A percentile compares a stretch with the other conserved stretches of the same genome.
Conservation (phyloP, 257 asterid species). For the Cynanchum wilfordii region DNA sequence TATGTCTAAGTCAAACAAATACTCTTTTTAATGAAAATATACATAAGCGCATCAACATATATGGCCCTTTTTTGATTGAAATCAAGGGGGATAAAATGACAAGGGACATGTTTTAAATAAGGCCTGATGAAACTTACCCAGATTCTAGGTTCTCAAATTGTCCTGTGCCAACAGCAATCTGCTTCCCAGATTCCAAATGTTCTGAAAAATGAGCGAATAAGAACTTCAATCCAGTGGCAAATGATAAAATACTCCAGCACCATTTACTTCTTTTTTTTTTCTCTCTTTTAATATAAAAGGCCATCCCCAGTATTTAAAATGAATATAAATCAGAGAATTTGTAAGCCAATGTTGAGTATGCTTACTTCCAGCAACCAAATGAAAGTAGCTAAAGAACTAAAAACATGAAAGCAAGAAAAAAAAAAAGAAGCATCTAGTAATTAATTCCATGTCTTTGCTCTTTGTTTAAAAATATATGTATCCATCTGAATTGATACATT, state of each 20-base stretch:
- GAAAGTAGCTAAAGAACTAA: not conserved
- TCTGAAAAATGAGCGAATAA: conserved; percentile 29
- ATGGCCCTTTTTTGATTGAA: not conserved
- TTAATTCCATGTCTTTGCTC: not conserved
- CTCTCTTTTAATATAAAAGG: not conserved
- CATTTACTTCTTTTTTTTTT: not conserved
- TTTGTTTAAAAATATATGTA: not conserved
- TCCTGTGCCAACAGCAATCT: conserved; percentile 81
- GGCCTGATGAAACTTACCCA: conserved; percentile 38
- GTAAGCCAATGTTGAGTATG: not conserved
- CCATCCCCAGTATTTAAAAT: not conserved
- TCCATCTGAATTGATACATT: not conserved
- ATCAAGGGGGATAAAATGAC: not conserved
- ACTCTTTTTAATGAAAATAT: not conserved
- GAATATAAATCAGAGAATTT: not conserved
- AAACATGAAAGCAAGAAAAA: not conserved
- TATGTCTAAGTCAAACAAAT: not conserved
- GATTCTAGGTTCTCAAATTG: conserved; percentile 58
- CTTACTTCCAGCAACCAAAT: not conserved
- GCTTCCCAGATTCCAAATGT: conserved; percentile 45
- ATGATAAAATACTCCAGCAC: not conserved
- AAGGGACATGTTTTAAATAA: not conserved
- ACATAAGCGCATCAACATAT: not conserved
- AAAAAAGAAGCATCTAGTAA: not conserved
- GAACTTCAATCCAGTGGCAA: not conserved